These are phyloP conservation scores for Cyberlindnera americana DNA, from an alignment of 805 yeast genomes.

Conservation along the genomic window DNA sequence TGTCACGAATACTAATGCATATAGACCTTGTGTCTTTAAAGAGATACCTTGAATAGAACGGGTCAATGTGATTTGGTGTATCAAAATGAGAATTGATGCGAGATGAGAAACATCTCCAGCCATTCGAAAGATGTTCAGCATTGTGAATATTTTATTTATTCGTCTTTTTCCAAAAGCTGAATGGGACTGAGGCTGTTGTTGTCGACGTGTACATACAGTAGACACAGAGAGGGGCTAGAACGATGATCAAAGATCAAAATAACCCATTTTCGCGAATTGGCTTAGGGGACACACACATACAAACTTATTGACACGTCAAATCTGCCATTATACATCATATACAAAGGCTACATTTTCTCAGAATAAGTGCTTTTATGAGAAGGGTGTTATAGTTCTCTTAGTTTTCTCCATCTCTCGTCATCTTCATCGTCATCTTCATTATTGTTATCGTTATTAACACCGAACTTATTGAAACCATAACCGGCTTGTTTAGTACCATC, in stretches of 20 bases:
- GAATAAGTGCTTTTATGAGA: too few species aligned
- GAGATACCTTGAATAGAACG: slow-evolving; percentile 81
- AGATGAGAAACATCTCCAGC: slow-evolving; percentile 80
- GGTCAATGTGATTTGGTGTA: slow-evolving; percentile 63
- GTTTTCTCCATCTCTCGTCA: slow-evolving; percentile 18
- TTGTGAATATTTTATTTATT: slow-evolving; percentile 5
- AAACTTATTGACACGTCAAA: not conserved
- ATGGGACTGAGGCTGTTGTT: too few species aligned
- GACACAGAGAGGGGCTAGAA: not conserved
- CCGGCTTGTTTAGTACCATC: slow-evolving; percentile 10
- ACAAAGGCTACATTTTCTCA: not conserved
- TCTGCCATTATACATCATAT: not conserved
- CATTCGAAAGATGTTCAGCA: slow-evolving; percentile 42
- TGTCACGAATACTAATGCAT: slow-evolving; percentile 66
- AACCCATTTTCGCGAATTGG: slow-evolving; percentile 3
- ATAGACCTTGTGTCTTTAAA: slow-evolving; percentile 80
- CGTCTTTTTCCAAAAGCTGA: too few species aligned
- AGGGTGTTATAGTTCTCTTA: slow-evolving; percentile 22
- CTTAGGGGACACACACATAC: not conserved
- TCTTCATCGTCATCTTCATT: slow-evolving; percentile 17
- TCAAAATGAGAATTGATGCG: slow-evolving; percentile 70
- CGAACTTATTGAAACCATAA: slow-evolving; percentile 14
- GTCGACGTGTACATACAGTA: slow-evolving; percentile 6
- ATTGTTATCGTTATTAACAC: slow-evolving; percentile 13
- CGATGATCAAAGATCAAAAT: too few species aligned